These are phyloP conservation scores for Hura crepitans DNA, from an alignment of 441 rosid genomes.

Conservation along the genomic window DNA sequence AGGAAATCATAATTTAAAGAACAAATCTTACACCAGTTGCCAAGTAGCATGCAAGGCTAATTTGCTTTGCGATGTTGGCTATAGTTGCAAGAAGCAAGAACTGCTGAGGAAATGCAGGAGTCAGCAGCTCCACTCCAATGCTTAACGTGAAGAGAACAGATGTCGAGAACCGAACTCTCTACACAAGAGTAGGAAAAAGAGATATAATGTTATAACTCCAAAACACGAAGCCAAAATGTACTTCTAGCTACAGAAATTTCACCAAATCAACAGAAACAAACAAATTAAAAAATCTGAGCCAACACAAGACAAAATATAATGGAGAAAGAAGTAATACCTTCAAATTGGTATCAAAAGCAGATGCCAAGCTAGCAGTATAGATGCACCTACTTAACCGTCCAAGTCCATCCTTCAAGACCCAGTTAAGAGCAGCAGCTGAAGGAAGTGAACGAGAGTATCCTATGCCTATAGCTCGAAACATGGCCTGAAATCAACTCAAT, in stretches of 20 bases:
- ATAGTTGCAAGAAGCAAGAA: constrained; percentile 79
- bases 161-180: constrained; percentile 91
- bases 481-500: constrained; percentile 47
- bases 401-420: constrained; percentile 91
- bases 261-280: constrained; percentile 5
- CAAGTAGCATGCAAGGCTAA: constrained; percentile 75
- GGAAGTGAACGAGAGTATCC: constrained; percentile 81
- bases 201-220: neutral
- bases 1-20: constrained; percentile 16
- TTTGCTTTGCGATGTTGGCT: constrained; percentile 87
- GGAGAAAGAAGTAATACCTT: constrained; percentile 43
- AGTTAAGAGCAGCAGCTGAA: constrained; percentile 87
- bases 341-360: constrained; percentile 87
- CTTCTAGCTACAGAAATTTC: constrained; percentile 4
- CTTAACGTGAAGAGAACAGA: constrained; percentile 81
- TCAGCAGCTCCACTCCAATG: constrained; percentile 87
- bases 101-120: constrained; percentile 70
- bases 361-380: constrained; percentile 84
- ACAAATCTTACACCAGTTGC: constrained; percentile 75
- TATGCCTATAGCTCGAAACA: constrained; percentile 90
- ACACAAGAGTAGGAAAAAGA: constrained; percentile 22
- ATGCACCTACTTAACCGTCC: constrained; percentile 86
- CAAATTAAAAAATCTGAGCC: neutral
- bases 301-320: neutral
- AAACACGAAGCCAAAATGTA: neutral